These are phyloP conservation scores for Neurospora sp. DNA, from an alignment of 495 filamentous ascomycete genomes.

Conservation along the genomic window DNA sequence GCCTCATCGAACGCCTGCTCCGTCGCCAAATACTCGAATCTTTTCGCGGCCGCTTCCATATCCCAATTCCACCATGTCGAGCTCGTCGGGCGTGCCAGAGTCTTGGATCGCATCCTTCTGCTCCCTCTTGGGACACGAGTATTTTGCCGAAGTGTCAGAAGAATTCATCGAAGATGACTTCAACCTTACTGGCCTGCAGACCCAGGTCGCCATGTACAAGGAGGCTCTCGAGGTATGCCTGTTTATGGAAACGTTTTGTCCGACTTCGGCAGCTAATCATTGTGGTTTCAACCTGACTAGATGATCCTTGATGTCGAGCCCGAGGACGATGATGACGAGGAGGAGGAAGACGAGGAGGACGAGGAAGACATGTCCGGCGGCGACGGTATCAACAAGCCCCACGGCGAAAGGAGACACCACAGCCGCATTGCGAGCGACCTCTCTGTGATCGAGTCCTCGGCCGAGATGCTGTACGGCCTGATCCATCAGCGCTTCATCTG, in stretches of 20 bases:
- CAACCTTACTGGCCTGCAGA: slow-evolving; percentile 90
- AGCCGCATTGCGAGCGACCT: slow-evolving; percentile 82
- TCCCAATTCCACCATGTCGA: slow-evolving; percentile 35
- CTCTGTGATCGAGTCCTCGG: slow-evolving; percentile 90
- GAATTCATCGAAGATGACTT: slow-evolving; percentile 99
- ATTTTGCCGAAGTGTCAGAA: slow-evolving; percentile 96
- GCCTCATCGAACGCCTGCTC: neutral
- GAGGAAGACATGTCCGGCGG: slow-evolving; percentile 64
- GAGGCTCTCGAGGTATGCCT: slow-evolving; percentile 58
- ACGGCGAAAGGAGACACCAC: slow-evolving; percentile 61
- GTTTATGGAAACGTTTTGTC: neutral
- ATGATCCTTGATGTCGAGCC: slow-evolving; percentile 99
- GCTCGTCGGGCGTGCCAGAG: slow-evolving; percentile 77
- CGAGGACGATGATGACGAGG: slow-evolving; percentile 81
- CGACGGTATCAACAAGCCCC: slow-evolving; percentile 37
- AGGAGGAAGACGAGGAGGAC: slow-evolving; percentile 67
- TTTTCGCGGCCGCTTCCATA: neutral
- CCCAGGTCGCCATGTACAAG: slow-evolving; percentile 97
- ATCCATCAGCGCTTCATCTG: slow-evolving; percentile 99
- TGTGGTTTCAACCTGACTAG: slow-evolving; percentile 36
- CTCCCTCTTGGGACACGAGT: slow-evolving; percentile 89
- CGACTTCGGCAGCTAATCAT: slow-evolving; percentile 11
- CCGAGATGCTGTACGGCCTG: slow-evolving; percentile 92
- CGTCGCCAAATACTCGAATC: neutral
- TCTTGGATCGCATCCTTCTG: slow-evolving; percentile 98